phyloP scores from a whole-genome alignment of 352 stramenopile species.

The Phytophthora colocasiae region DNA sequence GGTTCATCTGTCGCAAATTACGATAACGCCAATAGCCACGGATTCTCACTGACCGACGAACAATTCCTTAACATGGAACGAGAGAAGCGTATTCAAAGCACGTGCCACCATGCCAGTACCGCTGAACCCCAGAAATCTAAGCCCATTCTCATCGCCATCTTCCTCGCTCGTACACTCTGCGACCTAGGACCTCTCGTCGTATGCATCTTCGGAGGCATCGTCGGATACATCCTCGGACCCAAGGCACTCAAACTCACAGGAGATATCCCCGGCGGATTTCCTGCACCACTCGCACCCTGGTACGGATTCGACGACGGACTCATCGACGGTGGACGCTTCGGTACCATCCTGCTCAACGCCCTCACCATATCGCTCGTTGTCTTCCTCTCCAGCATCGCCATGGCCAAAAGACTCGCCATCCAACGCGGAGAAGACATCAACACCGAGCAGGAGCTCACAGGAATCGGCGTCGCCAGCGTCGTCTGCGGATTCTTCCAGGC shows the following conservation, averaged over 20 bases:
- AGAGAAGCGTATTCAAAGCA: neutral
- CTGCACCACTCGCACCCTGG: neutral
- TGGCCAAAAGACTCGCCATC: neutral
- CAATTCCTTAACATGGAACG: constrained; percentile 39
- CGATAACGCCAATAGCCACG: constrained; percentile 31
- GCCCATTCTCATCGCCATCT: constrained; percentile 31
- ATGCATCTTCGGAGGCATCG: neutral
- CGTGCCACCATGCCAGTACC: constrained; percentile 3
- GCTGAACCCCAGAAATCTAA: constrained; percentile 13
- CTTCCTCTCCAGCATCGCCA: neutral
- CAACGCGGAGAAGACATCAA: neutral
- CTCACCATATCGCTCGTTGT: neutral
- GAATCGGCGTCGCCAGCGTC: neutral
- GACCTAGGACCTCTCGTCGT: constrained; percentile 52
- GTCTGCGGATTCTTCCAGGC: neutral
- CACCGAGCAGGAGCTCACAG: neutral
- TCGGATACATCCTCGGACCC: neutral
- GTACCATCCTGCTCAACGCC: neutral
- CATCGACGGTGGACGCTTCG: neutral
- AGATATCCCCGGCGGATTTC: neutral
- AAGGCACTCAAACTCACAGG: neutral
- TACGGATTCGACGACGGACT: neutral
- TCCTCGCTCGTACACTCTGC: constrained; percentile 49
- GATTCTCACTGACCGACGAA: constrained; percentile 49
- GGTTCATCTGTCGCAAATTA: constrained; percentile 6